Base-by-base conservation (phyloP, 129 eudicot genomes). In the Dittrichia graveolens region DNA sequence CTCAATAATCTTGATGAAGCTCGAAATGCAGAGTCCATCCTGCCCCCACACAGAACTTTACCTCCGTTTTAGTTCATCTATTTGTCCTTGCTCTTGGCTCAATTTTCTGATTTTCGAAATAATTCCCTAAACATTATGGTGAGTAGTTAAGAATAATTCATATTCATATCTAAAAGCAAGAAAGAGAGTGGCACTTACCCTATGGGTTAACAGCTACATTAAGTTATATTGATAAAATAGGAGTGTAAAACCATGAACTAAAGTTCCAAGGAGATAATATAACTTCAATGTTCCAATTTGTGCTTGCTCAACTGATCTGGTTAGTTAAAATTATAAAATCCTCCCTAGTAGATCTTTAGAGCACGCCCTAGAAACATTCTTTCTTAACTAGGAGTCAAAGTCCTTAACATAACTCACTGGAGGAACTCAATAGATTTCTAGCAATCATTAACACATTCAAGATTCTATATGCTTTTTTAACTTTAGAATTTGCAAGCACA, bases 111-210 rank as follows among this genome's bases (percentile, higher is more conserved):
- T 59, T 38, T 40, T 34, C 24, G 12, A 43, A 5, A 71, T 56
- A 0, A 12, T 24, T 55, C n/a, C 19, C 15, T 42, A 18, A 71
- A 13, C 78, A 73, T 24, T 24, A 24, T 24, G 31, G 31, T 39
- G 50, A 16, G 45, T 66, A 38, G 5, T 31, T 7, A 67, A 58
- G 24, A 67, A 62, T 6, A 18, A 15, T 35, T 8, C 18, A 48
- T 34, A 15, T 35, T 8, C 18, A 48, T 34, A 56, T 67, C 24
- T 8, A 67, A 37, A 34, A 37, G 59, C 4, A 19, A 61, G 57
- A 55, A 65, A 43, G 44, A 8, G 24, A 75, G 9, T 53, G 52
- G 64, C 43, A 63, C 37, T 63, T 50, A 31, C 15, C 35, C 24
- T 15, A 41, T 41, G 3, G 3, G 6, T 61, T 73, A 61, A 15